These are phyloP conservation scores for Colletotrichum musicola DNA, from an alignment of 2,329 filamentous ascomycete genomes.

Conservation along the genomic window DNA sequence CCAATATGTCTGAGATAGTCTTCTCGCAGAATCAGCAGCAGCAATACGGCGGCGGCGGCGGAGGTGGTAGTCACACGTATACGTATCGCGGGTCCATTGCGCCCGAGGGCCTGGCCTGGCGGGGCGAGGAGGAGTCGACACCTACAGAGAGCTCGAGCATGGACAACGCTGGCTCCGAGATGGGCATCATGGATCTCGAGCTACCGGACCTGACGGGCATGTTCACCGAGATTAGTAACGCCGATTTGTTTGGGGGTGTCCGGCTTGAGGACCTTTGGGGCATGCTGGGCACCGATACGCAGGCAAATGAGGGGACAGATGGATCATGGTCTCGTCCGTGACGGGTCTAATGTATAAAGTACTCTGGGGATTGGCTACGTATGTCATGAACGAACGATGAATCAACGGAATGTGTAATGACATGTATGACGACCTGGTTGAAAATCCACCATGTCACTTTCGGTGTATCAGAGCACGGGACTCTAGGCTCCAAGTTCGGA, in stretches of 20 bases:
- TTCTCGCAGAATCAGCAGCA: neutral
- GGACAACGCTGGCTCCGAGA: neutral
- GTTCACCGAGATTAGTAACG: slow-evolving; percentile 32
- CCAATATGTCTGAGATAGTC: slow-evolving; percentile 19
- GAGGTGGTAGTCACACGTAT: neutral
- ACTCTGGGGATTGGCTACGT: neutral
- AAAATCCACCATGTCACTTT: no score
- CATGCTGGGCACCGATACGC: slow-evolving; percentile 6
- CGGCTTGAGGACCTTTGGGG: slow-evolving; percentile 24
- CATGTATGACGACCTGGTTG: no score
- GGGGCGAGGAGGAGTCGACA: neutral
- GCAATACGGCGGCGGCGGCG: neutral
- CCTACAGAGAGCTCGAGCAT: neutral
- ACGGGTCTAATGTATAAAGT: no score
- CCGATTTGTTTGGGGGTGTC: slow-evolving; percentile 21
- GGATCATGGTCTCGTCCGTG: slow-evolving; percentile 8
- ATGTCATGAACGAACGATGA: no score
- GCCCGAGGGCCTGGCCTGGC: neutral
- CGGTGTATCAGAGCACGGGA: no score
- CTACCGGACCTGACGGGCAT: slow-evolving; percentile 28
- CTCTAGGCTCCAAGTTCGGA: no score
- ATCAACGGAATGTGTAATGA: no score
- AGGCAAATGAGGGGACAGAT: neutral
- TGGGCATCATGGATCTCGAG: slow-evolving; percentile 27
- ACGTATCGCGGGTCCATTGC: neutral